Evolutionary conservation across 2,329 filamentous ascomycete genomes (phyloP).

Genomic region (Shiraia sp.): DNA sequence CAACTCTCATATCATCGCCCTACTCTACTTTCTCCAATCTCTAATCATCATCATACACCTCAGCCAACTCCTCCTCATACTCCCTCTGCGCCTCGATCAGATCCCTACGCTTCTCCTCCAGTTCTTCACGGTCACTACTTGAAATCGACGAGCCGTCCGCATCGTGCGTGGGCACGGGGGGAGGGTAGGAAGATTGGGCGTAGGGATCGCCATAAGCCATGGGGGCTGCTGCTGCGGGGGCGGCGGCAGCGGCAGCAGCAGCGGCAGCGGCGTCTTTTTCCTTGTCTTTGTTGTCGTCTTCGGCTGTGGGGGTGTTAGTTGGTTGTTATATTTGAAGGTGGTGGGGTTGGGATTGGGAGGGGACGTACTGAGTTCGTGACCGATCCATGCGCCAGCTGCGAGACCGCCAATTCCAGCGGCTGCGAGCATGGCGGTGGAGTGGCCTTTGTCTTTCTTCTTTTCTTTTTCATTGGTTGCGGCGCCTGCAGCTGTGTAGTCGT

Average conservation of each 20-base stretch:
- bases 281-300: slow-evolving; percentile 35
- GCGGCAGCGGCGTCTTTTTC: slow-evolving; percentile 18
- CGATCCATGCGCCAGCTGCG: slow-evolving; percentile 62
- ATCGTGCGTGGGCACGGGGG: slow-evolving; percentile 48
- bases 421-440: slow-evolving; percentile 54
- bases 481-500: slow-evolving; percentile 28
- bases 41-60: slow-evolving; percentile 38
- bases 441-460: slow-evolving; percentile 49
- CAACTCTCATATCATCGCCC: too few species aligned
- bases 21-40: too few species aligned
- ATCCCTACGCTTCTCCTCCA: slow-evolving; percentile 59
- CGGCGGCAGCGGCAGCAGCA: slow-evolving; percentile 18
- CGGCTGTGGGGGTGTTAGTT: slow-evolving; percentile 26
- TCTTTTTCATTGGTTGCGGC: slow-evolving; percentile 31
- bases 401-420: slow-evolving; percentile 62
- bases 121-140: slow-evolving; percentile 42
- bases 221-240: slow-evolving; percentile 14
- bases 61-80: slow-evolving; percentile 54
- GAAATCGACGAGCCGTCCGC: slow-evolving; percentile 46
- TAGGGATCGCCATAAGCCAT: slow-evolving; percentile 20
- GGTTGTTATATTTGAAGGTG: too few species aligned
- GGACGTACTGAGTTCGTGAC: slow-evolving; percentile 59
- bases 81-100: slow-evolving; percentile 58
- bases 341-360: not conserved
- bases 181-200: slow-evolving; percentile 23